Evolutionary conservation across 1,284 basidiomycete genomes (phyloP), one percentile per base, ranked within the genome.

Genomic region (Puccinia triticina): DNA sequence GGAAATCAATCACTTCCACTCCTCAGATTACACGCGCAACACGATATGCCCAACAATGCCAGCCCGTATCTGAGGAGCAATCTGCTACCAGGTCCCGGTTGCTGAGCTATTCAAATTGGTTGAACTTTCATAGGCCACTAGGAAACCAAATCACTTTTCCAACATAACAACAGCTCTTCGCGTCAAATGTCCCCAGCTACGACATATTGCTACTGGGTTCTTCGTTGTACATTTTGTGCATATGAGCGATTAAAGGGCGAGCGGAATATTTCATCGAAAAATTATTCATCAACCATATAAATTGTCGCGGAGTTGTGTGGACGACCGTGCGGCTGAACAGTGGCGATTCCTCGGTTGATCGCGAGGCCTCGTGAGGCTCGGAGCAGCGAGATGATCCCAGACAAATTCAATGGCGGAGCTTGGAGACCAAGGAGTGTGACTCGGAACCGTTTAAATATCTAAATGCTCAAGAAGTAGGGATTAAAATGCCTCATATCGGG

Each of bases 91-190:
- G 21, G 29, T 43, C 34, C 64, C 64, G 64, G 64, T 66, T 66
- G 37, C 32, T 61, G 59, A 66, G 21, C 18, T 37, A 40, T 23
- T 43, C 64, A 66, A n/a, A 23, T 66, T 32, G 14, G 43, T 23
- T n/a, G 4, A 34, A n/a, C 18, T 66, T 57, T 32, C 64, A 66
- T 66, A 37, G 64, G 64, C 64, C 16, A 66, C 64, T 66, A 66
- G 64, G 64, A 32, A n/a, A 66, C 64, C 37, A 66, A 66, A n/a
- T 34, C 32, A 66, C 37, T 43, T 8, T 32, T 21, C 4, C 16
- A 34, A 40, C 10, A 43, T 5, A 43, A 37, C 34, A 32, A 66
- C n/a, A 21, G 37, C 16, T 40, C 64, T 66, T 34, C 32, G 18
- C 16, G 37, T 21, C 64, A n/a, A 32, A 66, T 66, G 40, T 66